phyloP scores from a whole-genome alignment of 805 yeast species.

The Nadsonia fulvescens region DNA sequence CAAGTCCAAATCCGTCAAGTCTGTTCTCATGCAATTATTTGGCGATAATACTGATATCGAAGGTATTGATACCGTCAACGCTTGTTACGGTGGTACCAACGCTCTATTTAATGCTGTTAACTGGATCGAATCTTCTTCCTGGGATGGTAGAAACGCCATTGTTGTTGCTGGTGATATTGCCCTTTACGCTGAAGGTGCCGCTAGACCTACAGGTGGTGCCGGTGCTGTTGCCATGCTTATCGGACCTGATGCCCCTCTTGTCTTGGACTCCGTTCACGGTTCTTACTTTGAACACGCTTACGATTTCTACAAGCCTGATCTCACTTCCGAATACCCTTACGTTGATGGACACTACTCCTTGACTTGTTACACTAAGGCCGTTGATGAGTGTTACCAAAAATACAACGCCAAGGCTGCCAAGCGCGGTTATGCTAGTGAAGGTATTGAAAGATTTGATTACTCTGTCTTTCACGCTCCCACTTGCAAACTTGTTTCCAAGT shows the following conservation, averaged over 20 bases:
- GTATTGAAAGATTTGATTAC: constrained; percentile 60
- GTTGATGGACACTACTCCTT: constrained; percentile 96
- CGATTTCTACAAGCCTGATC: constrained; percentile 96
- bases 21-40: constrained; percentile 86
- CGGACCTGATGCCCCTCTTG: constrained; percentile 96
- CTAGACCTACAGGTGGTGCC: constrained; percentile 99
- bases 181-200: constrained; percentile 89
- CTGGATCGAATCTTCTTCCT: constrained; percentile 89
- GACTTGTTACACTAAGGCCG: constrained; percentile 82
- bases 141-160: constrained; percentile 98
- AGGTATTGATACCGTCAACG: constrained; percentile 90
- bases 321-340: constrained; percentile 87
- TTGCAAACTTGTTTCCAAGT: constrained; percentile 84
- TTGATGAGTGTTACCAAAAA: constrained; percentile 68
- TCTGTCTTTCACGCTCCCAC: constrained; percentile 97
- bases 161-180: constrained; percentile 98
- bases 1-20: constrained; percentile 91
- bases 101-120: constrained; percentile 85
- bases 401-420: constrained; percentile 62
- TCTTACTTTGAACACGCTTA: constrained; percentile 92
- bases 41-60: constrained; percentile 81
- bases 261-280: constrained; percentile 77
- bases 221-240: constrained; percentile 88
- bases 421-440: constrained; percentile 27
- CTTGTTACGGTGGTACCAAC: constrained; percentile 96